These are phyloP conservation scores for Trichothecium roseum DNA, from an alignment of 2,329 filamentous ascomycete species.

Conservation along the genomic window DNA sequence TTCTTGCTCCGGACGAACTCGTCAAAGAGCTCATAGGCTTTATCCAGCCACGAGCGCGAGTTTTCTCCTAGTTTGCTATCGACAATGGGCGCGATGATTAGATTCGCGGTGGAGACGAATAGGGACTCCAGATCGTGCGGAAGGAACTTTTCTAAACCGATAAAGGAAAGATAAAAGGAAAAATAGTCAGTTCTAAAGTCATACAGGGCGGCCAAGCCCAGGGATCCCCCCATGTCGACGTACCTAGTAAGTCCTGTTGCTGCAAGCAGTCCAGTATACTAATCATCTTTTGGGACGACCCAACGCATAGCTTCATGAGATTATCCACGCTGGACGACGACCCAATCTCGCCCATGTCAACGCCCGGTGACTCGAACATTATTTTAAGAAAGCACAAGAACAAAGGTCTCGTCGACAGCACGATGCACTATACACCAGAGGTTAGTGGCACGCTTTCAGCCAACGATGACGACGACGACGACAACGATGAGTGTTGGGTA, in stretches of 20 bases:
- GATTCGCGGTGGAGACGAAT: slow-evolving; percentile 30
- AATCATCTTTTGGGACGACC: slow-evolving; percentile 21
- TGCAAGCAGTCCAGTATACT: slow-evolving; percentile 31
- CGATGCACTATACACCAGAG: slow-evolving; percentile 14
- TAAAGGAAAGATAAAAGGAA: neutral
- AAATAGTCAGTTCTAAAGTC: no score
- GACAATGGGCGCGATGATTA: slow-evolving; percentile 26
- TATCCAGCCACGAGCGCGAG: slow-evolving; percentile 25
- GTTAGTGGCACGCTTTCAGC: neutral
- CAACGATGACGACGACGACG: neutral
- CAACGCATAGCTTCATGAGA: slow-evolving; percentile 21
- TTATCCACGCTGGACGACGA: slow-evolving; percentile 24
- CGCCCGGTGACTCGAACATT: slow-evolving; percentile 14
- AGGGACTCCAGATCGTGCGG: slow-evolving; percentile 35
- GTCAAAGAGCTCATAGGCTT: slow-evolving; percentile 31
- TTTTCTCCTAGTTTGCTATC: slow-evolving; percentile 23
- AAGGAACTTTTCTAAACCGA: slow-evolving; percentile 30
- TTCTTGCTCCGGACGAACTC: slow-evolving; percentile 36
- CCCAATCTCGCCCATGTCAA: slow-evolving; percentile 19
- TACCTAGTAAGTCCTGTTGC: slow-evolving; percentile 35
- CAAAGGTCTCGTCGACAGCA: slow-evolving; percentile 19
- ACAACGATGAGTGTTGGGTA: neutral
- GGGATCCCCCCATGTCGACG: no score
- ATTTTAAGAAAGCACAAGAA: slow-evolving; percentile 21
- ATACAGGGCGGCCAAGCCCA: no score